Percentiles rank a stretch among this genome's conserved stretches.
phyloP scores from a whole-genome alignment of 1,284 basidiomycete species.

The Papiliotrema laurentii region DNA sequence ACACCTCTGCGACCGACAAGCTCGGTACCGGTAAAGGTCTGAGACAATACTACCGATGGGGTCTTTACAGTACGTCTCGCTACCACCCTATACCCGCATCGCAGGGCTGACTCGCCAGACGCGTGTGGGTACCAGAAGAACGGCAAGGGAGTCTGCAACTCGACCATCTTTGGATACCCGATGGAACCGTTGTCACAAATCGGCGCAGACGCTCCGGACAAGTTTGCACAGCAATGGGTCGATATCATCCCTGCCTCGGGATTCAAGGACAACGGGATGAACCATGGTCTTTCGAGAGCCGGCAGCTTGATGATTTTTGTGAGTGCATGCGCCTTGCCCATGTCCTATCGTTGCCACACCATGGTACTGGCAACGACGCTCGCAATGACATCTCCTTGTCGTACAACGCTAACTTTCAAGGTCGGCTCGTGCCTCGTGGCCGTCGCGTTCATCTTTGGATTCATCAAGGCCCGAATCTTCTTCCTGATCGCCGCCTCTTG shows the following conservation, averaged over 20 bases:
- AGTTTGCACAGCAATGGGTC: slow-evolving; percentile 20
- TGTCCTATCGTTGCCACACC: neutral
- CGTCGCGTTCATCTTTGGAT: slow-evolving; percentile 39
- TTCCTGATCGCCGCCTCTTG: slow-evolving; percentile 44
- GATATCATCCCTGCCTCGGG: slow-evolving; percentile 28
- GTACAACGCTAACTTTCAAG: slow-evolving; percentile 11
- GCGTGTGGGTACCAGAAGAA: slow-evolving; percentile 42
- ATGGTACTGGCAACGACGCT: too few species aligned
- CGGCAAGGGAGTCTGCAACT: slow-evolving; percentile 40
- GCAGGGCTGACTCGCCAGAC: slow-evolving; percentile 12
- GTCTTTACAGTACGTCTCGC: slow-evolving; percentile 38
- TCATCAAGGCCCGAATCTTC: slow-evolving; percentile 36
- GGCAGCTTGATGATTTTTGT: slow-evolving; percentile 44
- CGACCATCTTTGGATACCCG: slow-evolving; percentile 39
- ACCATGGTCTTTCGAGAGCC: slow-evolving; percentile 28
- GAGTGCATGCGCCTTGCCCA: slow-evolving; percentile 19
- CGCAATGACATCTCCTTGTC: too few species aligned
- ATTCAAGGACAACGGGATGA: slow-evolving; percentile 37
- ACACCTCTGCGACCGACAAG: slow-evolving; percentile 20
- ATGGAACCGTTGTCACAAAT: slow-evolving; percentile 40
- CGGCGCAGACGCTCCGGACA: slow-evolving; percentile 36
- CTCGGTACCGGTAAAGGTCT: slow-evolving; percentile 36
- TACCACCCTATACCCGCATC: neutral
- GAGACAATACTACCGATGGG: slow-evolving; percentile 45
- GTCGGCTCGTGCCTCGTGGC: slow-evolving; percentile 35